Conservation (phyloP, 345 rosid genomes). For the Corchorus capsularis region DNA sequence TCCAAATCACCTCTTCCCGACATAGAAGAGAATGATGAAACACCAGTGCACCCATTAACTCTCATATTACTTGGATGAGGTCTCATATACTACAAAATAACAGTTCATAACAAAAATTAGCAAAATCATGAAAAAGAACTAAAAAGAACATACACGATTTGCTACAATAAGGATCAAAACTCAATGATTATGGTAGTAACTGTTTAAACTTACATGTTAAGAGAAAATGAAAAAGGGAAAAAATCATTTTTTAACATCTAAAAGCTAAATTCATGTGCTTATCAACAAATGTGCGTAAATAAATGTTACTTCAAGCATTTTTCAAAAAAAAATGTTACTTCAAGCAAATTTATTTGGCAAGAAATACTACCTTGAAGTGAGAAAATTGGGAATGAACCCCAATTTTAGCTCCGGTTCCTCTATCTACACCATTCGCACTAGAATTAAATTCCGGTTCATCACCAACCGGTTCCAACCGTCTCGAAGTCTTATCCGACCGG, state of each 20-base stretch:
- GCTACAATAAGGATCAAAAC: not conserved
- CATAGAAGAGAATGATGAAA: conserved; percentile 18
- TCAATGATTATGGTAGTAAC: not conserved
- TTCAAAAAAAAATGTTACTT: not conserved
- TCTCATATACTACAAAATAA: conserved; percentile 30
- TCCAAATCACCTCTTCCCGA: conserved; percentile 27
- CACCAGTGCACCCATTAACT: conserved; percentile 26
- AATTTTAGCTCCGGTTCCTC: conserved; percentile 21
- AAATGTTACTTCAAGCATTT: not conserved
- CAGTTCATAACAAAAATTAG: conserved; percentile 11
- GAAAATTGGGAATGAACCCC: conserved; percentile 1
- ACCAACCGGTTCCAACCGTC: conserved; percentile 2
- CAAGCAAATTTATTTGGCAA: not conserved
- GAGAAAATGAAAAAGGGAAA: not conserved
- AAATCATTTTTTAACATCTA: not conserved
- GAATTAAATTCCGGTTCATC: conserved; percentile 19
- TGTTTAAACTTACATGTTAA: not conserved
- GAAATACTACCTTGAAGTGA: conserved; percentile 34
- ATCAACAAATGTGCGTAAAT: not conserved
- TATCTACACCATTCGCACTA: conserved; percentile 7
- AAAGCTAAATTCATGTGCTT: not conserved
- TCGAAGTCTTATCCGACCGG: conserved; percentile 4
- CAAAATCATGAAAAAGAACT: not conserved
- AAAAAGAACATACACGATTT: not conserved
- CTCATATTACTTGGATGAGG: conserved; percentile 22